A percentile compares a stretch with the other conserved stretches of the same genome.
Evolutionary conservation across 257 asterid species (phyloP).

Genomic region (Nicotiana tomentosiformis): DNA sequence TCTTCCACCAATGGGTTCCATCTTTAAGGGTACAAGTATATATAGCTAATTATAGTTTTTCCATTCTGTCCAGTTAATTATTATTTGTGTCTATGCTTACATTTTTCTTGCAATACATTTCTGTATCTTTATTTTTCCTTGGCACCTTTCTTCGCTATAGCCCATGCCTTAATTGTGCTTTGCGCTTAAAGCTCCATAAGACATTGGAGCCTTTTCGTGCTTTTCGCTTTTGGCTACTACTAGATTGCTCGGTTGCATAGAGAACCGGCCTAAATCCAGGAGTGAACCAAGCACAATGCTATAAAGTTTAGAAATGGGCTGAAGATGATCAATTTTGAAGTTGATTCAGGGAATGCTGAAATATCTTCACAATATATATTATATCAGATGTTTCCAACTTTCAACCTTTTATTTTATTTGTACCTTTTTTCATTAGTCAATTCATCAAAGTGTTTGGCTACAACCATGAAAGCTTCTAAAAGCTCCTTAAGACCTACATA

Average conservation of each 20-base stretch:
- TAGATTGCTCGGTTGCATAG: neutral
- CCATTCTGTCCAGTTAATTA: no score
- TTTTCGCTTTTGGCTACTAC: no score
- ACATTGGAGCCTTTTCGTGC: no score
- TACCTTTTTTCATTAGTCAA: neutral
- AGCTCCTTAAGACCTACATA: slow-evolving; percentile 9
- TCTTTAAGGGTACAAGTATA: no score
- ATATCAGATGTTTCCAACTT: neutral
- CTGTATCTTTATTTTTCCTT: no score
- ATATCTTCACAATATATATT: neutral
- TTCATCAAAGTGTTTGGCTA: neutral
- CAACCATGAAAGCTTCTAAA: neutral
- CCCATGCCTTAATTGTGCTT: no score
- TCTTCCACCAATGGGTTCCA: no score
- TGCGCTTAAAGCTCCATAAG: no score
- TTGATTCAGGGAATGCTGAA: neutral
- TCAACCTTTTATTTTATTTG: neutral
- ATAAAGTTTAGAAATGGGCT: neutral
- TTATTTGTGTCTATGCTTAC: no score
- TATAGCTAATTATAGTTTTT: no score
- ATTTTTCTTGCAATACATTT: no score
- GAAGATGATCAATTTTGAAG: neutral
- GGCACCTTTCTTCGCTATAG: no score
- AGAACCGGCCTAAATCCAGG: neutral
- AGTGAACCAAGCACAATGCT: neutral